phyloP scores from a whole-genome alignment of 2,329 filamentous ascomycete species.

The Ascochyta fabae region DNA sequence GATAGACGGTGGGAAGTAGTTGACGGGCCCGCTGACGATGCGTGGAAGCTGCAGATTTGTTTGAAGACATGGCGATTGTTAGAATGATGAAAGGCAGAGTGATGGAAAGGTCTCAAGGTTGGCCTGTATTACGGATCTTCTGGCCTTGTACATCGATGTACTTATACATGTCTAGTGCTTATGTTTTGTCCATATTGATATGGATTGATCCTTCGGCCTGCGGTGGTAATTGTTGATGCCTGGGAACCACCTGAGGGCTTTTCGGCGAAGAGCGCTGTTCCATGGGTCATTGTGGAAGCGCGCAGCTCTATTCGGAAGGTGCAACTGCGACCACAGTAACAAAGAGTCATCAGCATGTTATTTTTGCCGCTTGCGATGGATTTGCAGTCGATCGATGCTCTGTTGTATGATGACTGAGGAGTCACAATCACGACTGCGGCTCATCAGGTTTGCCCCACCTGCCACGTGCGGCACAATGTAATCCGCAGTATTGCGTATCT shows the following conservation, averaged over 20 bases:
- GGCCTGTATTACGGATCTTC: not conserved
- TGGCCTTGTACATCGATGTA: not conserved
- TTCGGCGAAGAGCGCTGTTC: too few relatives aligned
- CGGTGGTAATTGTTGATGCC: not conserved
- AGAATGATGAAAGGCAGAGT: not conserved
- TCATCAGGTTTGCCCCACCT: not conserved
- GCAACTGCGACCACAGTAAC: not conserved
- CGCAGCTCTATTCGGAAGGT: conserved; percentile 3
- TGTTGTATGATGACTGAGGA: not conserved
- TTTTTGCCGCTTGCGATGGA: not conserved
- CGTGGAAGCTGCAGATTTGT: not conserved
- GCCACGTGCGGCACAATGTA: not conserved
- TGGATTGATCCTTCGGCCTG: not conserved
- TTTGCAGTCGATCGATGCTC: not conserved
- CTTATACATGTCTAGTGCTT: not conserved
- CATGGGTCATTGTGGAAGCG: not conserved
- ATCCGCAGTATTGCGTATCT: not conserved
- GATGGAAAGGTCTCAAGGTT: not conserved
- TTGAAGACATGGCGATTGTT: conserved; percentile 18
- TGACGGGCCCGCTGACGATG: conserved; percentile 48
- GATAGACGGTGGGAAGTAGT: conserved; percentile 46
- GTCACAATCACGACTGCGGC: conserved; percentile 1
- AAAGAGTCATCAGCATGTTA: not conserved
- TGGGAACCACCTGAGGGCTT: not conserved
- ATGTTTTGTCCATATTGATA: not conserved